Evolutionary conservation across 768 basidiomycete species (phyloP).

Genomic region (Xanthoconium purpureum): DNA sequence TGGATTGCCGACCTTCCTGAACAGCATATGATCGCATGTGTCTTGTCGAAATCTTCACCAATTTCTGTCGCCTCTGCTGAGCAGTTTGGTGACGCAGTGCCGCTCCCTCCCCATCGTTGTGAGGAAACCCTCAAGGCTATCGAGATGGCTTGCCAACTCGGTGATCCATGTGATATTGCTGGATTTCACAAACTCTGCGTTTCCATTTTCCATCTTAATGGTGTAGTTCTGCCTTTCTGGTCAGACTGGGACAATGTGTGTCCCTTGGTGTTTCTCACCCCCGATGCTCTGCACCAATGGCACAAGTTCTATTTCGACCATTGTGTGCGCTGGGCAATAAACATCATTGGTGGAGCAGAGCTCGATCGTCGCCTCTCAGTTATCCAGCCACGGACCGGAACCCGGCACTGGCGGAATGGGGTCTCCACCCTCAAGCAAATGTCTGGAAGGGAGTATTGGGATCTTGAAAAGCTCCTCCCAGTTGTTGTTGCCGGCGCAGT

Average conservation of each 20-base stretch:
- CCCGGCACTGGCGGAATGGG: neutral
- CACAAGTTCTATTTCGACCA: conserved; percentile 28
- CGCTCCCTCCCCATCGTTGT: neutral
- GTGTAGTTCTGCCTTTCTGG: conserved; percentile 33
- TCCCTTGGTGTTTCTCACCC: conserved; percentile 20
- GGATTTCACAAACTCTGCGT: neutral
- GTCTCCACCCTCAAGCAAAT: conserved; percentile 8
- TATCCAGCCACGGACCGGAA: conserved; percentile 17
- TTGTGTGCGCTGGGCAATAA: neutral
- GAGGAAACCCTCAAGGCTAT: conserved; percentile 2
- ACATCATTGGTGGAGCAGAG: neutral
- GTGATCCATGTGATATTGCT: neutral
- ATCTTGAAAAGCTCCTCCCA: conserved; percentile 3
- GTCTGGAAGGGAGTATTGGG: conserved; percentile 1
- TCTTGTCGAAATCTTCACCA: neutral
- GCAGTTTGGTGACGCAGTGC: neutral
- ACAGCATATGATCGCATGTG: conserved; percentile 4
- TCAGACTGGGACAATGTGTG: conserved; percentile 20
- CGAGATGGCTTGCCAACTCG: neutral
- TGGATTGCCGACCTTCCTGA: conserved; percentile 3
- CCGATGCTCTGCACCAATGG: neutral
- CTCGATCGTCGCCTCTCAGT: conserved; percentile 26
- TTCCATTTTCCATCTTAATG: neutral
- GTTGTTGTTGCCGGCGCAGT: conserved; percentile 14
- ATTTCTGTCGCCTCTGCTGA: neutral